Evolutionary conservation across 2,329 filamentous ascomycete genomes (phyloP).

Genomic region (Raffaelea deltoideospora): DNA sequence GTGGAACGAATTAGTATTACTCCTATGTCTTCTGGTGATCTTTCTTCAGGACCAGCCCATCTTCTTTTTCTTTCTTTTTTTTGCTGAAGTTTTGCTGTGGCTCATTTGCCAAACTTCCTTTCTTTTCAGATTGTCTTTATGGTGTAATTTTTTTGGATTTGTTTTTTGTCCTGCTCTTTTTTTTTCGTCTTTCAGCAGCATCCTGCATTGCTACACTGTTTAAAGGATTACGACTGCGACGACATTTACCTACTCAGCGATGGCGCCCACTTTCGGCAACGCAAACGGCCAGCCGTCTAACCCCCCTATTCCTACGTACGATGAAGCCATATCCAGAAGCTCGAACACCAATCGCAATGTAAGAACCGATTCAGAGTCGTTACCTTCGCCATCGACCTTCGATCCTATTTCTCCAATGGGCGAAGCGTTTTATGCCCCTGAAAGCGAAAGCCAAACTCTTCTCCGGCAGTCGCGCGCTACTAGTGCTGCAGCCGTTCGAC

Average conservation of each 20-base stretch:
- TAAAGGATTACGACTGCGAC: not conserved
- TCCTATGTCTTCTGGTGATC: too few species aligned
- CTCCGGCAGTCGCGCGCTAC: conserved; percentile 27
- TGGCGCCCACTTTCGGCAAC: conserved; percentile 6
- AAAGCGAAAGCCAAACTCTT: conserved; percentile 64
- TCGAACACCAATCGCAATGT: conserved; percentile 19
- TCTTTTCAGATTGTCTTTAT: not conserved
- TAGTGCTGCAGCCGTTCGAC: conserved; percentile 15
- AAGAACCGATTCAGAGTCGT: conserved; percentile 4
- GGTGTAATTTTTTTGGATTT: not conserved
- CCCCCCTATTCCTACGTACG: conserved; percentile 67
- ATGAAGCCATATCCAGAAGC: conserved; percentile 55
- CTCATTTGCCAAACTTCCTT: not conserved
- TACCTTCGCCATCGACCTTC: conserved; percentile 11
- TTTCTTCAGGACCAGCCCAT: too few species aligned
- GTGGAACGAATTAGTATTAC: too few species aligned
- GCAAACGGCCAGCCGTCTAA: conserved; percentile 38
- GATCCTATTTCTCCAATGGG: conserved; percentile 40
- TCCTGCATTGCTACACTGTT: not conserved
- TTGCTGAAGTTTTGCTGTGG: not conserved
- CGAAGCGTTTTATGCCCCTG: conserved; percentile 49
- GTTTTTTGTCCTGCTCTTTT: not conserved
- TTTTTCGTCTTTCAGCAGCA: not conserved
- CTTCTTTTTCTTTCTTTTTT: not conserved
- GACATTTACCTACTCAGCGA: not conserved